These are phyloP conservation scores for Debaryomyces tyrocola DNA, from an alignment of 805 yeast species.

Conservation along the genomic window DNA sequence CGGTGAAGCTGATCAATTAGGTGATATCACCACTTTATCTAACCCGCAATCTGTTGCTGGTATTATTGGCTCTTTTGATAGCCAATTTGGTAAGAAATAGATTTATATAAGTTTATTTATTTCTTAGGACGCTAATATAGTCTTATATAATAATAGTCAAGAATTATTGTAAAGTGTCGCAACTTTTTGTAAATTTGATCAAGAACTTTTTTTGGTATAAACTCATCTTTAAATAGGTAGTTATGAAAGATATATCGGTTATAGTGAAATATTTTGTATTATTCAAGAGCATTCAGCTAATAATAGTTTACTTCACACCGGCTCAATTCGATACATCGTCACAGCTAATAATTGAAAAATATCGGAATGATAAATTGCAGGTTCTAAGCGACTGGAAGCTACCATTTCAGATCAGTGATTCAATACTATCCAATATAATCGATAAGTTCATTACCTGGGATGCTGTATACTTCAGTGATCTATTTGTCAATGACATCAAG, in stretches of 20 bases:
- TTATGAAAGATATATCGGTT: conserved; percentile 6
- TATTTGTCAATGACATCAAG: conserved; percentile 48
- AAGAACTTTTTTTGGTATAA: background rate
- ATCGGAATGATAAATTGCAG: background rate
- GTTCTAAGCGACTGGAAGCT: background rate
- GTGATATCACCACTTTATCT: conserved; percentile 75
- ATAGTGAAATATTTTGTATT: conserved; percentile 21
- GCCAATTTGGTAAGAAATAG: conserved; percentile 43
- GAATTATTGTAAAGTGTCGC: too few relatives aligned
- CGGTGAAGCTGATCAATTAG: conserved; percentile 76
- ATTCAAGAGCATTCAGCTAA: conserved; percentile 38
- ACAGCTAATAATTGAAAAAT: conserved; percentile 26
- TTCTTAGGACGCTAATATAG: background rate
- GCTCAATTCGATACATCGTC: conserved; percentile 52
- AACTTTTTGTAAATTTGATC: background rate
- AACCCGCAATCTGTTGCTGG: conserved; percentile 74
- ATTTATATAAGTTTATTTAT: background rate
- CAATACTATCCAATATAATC: conserved; percentile 26
- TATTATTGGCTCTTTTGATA: conserved; percentile 48
- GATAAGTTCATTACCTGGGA: conserved; percentile 79
- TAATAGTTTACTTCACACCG: conserved; percentile 40
- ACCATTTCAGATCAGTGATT: background rate
- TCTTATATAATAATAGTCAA: conserved; percentile 3
- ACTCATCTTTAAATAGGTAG: background rate
- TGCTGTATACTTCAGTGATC: conserved; percentile 67